A percentile compares a stretch with the other conserved stretches of the same genome.
Evolutionary conservation across 1,284 basidiomycete species (phyloP).

Genomic region (Cutaneotrichosporon sp.): DNA sequence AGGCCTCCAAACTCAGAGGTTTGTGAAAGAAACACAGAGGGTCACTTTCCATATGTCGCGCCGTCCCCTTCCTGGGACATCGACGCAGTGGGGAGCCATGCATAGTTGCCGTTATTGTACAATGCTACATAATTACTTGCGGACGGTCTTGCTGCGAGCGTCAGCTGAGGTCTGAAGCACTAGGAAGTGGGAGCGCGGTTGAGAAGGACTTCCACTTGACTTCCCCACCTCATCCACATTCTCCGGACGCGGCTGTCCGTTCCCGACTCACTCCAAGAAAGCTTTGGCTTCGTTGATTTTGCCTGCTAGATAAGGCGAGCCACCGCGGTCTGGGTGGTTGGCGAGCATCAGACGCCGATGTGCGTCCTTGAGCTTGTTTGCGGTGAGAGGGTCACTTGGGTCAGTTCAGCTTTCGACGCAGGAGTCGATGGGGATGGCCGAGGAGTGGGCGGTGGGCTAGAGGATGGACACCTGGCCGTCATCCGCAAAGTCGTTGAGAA

Average conservation of each 20-base stretch:
- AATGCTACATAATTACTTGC: constrained; percentile 17
- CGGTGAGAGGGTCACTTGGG: constrained; percentile 66
- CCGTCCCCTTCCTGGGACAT: not conserved
- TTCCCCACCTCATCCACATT: not conserved
- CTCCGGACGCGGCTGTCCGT: not conserved
- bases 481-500: too few relatives aligned
- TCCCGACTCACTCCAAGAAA: constrained; percentile 57
- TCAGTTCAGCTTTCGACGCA: not conserved
- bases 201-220: not conserved
- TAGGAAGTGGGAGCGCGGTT: not conserved
- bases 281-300: constrained; percentile 95
- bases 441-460: too few relatives aligned
- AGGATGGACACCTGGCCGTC: too few relatives aligned
- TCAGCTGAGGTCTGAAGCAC: not conserved
- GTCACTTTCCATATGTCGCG: too few relatives aligned
- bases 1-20: too few relatives aligned
- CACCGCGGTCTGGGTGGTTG: constrained; percentile 71
- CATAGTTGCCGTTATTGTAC: constrained; percentile 15
- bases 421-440: not conserved
- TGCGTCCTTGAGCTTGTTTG: constrained; percentile 76
- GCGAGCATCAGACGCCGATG: constrained; percentile 89
- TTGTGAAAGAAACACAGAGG: too few relatives aligned
- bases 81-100: constrained; percentile 15
- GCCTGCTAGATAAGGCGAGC: constrained; percentile 92
- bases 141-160: constrained; percentile 25